Conservation (phyloP, 1,139 yeast species). For the Waltiozyma sp. region DNA sequence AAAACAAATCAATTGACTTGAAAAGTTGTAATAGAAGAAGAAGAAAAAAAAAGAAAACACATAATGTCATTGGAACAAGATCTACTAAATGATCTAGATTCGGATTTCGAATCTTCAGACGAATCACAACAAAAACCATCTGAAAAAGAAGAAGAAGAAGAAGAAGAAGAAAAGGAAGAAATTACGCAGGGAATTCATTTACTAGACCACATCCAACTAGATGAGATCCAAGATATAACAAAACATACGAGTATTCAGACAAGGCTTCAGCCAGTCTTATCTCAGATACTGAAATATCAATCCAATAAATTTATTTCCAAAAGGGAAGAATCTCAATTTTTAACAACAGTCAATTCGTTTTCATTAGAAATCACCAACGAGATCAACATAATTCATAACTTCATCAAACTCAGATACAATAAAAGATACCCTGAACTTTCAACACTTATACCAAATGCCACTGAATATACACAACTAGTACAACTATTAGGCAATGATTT, state of each 20-base stretch:
- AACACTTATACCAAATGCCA: slow-evolving; percentile 49
- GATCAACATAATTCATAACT: slow-evolving; percentile 36
- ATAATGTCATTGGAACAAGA: slow-evolving; percentile 19
- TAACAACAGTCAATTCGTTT: slow-evolving; percentile 45
- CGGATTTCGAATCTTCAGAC: slow-evolving; percentile 14
- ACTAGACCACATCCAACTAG: slow-evolving; percentile 4
- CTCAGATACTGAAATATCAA: slow-evolving; percentile 8
- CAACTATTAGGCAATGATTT: slow-evolving; percentile 41
- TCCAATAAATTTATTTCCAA: slow-evolving; percentile 9
- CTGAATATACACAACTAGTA: slow-evolving; percentile 51
- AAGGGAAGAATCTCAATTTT: slow-evolving; percentile 32
- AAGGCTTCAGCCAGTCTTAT: slow-evolving; percentile 9
- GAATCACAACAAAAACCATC: slow-evolving; percentile 1
- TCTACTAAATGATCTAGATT: slow-evolving; percentile 22
- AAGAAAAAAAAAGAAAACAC: not conserved
- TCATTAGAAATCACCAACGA: slow-evolving; percentile 49
- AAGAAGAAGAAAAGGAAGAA: slow-evolving; percentile 4
- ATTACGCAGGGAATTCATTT: slow-evolving; percentile 4
- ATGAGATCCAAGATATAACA: slow-evolving; percentile 7
- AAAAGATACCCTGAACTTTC: slow-evolving; percentile 66
- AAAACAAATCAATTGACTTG: too few relatives aligned
- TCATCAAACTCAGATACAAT: slow-evolving; percentile 42
- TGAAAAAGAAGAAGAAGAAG: slow-evolving; percentile 5
- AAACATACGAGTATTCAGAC: slow-evolving; percentile 6
- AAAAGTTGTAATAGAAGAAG: not conserved